These are phyloP conservation scores for Cinchona pubescens DNA, from an alignment of 257 asterid species.

Conservation along the genomic window DNA sequence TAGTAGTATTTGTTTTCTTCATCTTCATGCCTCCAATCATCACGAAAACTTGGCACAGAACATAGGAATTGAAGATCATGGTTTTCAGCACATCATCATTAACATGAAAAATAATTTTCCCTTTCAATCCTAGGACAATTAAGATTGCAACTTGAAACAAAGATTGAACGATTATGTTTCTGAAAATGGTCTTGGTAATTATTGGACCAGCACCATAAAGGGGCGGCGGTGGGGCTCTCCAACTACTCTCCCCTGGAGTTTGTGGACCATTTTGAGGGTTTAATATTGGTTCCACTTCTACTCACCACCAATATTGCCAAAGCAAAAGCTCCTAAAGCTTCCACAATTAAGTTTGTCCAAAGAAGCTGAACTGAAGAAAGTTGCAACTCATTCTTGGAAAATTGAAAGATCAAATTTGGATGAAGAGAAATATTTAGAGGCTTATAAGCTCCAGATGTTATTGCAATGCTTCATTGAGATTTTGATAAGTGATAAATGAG, in stretches of 20 bases:
- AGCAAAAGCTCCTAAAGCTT: slow-evolving; percentile 33
- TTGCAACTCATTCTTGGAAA: slow-evolving; percentile 10
- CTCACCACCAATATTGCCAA: slow-evolving; percentile 21
- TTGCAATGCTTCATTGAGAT: slow-evolving; percentile 26
- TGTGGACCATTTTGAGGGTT: not conserved
- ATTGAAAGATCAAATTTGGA: slow-evolving; percentile 27
- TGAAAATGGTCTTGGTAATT: slow-evolving; percentile 29
- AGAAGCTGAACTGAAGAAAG: slow-evolving; percentile 34
- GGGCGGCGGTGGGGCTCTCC: not conserved
- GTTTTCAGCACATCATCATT: slow-evolving; percentile 17
- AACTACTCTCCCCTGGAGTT: not conserved
- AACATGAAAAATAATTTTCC: slow-evolving; percentile 12
- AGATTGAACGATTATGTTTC: slow-evolving; percentile 28
- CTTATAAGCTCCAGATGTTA: slow-evolving; percentile 25
- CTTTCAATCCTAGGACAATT: slow-evolving; percentile 25
- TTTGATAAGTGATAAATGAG: too few species aligned
- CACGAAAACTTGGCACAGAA: slow-evolving; percentile 35
- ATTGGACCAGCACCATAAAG: slow-evolving; percentile 15
- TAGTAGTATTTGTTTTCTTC: not conserved
- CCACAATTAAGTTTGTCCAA: slow-evolving; percentile 39
- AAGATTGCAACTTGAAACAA: slow-evolving; percentile 27
- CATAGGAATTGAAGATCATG: slow-evolving; percentile 33
- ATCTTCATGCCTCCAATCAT: slow-evolving; percentile 28
- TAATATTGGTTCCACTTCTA: slow-evolving; percentile 4
- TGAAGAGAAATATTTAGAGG: slow-evolving; percentile 32